Conservation (phyloP, 2,329 filamentous ascomycete genomes). For the Aspergillus thermomutatus region DNA sequence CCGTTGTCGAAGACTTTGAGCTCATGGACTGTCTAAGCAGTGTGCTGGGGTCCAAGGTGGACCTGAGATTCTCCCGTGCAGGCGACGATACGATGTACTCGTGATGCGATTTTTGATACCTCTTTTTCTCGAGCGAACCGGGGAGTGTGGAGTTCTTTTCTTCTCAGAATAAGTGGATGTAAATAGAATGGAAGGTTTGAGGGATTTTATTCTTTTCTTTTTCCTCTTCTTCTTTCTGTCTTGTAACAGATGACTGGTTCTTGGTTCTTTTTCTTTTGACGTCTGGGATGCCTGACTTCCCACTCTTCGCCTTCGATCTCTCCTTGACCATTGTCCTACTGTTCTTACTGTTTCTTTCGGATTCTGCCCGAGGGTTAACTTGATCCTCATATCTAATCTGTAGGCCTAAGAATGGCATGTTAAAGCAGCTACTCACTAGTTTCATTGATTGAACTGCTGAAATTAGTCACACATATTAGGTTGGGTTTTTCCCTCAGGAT, state of each 20-base stretch:
- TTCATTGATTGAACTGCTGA: background rate
- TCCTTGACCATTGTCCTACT: background rate
- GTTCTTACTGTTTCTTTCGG: background rate
- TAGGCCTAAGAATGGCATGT: background rate
- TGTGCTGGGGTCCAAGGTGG: conserved; percentile 52
- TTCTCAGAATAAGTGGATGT: background rate
- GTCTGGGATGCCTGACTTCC: background rate
- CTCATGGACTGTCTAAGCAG: conserved; percentile 69
- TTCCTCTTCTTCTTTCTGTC: background rate
- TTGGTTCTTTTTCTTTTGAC: background rate
- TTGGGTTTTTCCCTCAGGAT: background rate
- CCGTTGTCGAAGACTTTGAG: conserved; percentile 66
- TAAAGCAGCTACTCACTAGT: background rate
- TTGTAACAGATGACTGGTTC: background rate
- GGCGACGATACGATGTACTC: conserved; percentile 34
- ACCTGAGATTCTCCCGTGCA: conserved; percentile 21
- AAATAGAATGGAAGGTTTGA: background rate
- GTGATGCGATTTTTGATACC: conserved; percentile 11
- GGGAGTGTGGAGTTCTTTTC: background rate
- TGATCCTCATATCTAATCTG: background rate
- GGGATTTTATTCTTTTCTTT: background rate
- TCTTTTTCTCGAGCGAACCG: background rate
- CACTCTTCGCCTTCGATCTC: background rate
- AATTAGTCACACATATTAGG: background rate
- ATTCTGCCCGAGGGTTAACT: background rate